These are phyloP conservation scores for Pythium biforme DNA, from an alignment of 352 stramenopile species.

Conservation along the genomic window DNA sequence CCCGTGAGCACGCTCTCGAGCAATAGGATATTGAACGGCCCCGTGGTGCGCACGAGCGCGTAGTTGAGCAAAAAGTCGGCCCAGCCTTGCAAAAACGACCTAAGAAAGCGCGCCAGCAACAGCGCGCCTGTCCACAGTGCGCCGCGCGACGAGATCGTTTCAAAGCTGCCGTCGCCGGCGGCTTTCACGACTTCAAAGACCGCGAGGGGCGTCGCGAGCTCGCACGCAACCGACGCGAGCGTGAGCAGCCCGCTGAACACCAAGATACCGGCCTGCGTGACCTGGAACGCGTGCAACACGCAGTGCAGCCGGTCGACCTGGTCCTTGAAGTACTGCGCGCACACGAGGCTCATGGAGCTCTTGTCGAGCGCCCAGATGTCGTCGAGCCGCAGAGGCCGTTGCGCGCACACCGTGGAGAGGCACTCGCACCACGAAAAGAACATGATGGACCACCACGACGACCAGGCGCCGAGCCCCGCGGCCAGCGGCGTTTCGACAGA, in stretches of 20 bases:
- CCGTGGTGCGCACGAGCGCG: constrained; percentile 20
- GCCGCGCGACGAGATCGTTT: constrained; percentile 27
- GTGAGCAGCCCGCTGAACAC: constrained; percentile 38
- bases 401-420: constrained; percentile 24
- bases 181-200: constrained; percentile 45
- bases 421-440: constrained; percentile 40
- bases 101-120: constrained; percentile 31
- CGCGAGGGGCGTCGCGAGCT: constrained; percentile 38
- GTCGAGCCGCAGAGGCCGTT: constrained; percentile 27
- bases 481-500: constrained; percentile 3
- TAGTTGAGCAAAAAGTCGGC: constrained; percentile 35
- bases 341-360: constrained; percentile 35
- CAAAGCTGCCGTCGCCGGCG: constrained; percentile 24
- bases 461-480: constrained; percentile 1
- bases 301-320: constrained; percentile 31
- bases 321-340: constrained; percentile 32
- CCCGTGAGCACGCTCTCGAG: constrained; percentile 32
- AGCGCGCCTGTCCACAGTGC: constrained; percentile 33
- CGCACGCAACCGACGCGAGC: constrained; percentile 37
- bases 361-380: constrained; percentile 52
- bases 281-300: constrained; percentile 36
- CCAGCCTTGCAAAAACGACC: constrained; percentile 34
- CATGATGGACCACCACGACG: constrained; percentile 30
- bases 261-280: constrained; percentile 33
- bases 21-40: constrained; percentile 32